A percentile compares a stretch with the other conserved stretches of the same genome.
Conservation (phyloP, 2,329 filamentous ascomycete genomes). For the Raffaelea albimanens region DNA sequence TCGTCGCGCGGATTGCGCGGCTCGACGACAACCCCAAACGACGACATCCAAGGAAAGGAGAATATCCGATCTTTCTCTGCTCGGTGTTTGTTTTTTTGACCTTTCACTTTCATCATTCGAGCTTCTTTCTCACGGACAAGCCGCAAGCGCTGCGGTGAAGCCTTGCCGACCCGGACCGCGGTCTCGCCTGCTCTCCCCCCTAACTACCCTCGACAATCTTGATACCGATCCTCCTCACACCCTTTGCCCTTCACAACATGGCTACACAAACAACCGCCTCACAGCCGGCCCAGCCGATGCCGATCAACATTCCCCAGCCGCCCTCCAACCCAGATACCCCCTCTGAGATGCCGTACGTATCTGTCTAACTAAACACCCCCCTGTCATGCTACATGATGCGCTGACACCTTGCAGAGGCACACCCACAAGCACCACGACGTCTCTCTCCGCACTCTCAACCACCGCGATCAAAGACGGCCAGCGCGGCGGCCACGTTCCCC, state of each 20-base stretch:
- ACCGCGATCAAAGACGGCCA: conserved; percentile 96
- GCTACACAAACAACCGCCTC: neutral
- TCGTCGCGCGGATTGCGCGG: too few species aligned
- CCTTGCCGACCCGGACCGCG: too few species aligned
- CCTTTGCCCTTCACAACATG: neutral
- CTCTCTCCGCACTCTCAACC: conserved; percentile 82
- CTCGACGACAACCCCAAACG: too few species aligned
- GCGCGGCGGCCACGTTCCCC: conserved; percentile 51
- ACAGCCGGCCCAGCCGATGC: conserved; percentile 41
- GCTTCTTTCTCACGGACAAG: too few species aligned
- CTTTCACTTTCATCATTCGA: too few species aligned
- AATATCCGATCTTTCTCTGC: too few species aligned
- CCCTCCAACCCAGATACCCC: conserved; percentile 78
- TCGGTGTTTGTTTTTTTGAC: too few species aligned
- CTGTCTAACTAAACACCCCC: neutral
- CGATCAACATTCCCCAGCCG: conserved; percentile 78
- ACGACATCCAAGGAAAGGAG: too few species aligned
- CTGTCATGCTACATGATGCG: too few species aligned
- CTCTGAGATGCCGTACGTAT: conserved; percentile 75
- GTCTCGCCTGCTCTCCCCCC: too few species aligned
- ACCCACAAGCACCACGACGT: conserved; percentile 85
- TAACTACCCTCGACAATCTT: neutral
- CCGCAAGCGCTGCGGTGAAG: too few species aligned
- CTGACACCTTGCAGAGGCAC: conserved; percentile 56
- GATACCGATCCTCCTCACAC: neutral